Evolutionary conservation across 2,329 filamentous ascomycete species (phyloP).

Genomic region (Aspergillus piperis): DNA sequence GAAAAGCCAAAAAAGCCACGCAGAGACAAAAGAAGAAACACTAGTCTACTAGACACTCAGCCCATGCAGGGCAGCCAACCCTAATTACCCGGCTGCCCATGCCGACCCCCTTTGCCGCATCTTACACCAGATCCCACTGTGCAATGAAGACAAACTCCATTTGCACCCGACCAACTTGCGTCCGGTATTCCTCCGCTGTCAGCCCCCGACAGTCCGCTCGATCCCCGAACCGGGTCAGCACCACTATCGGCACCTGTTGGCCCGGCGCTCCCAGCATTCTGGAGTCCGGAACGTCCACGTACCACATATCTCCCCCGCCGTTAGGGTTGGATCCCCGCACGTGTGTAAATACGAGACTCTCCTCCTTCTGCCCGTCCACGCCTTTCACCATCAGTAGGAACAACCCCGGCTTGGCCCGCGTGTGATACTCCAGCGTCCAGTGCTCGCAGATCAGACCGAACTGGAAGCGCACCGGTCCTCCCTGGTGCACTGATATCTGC

Average conservation of each 20-base stretch:
- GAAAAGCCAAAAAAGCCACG: neutral
- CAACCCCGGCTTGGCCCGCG: conserved; percentile 64
- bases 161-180: conserved; percentile 48
- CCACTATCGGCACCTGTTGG: conserved; percentile 65
- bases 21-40: too few relatives aligned
- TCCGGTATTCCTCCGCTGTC: conserved; percentile 50
- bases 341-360: conserved; percentile 67
- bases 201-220: conserved; percentile 56
- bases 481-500: conserved; percentile 62
- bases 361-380: conserved; percentile 65
- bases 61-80: neutral
- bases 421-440: conserved; percentile 68
- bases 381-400: conserved; percentile 70
- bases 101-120: neutral
- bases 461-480: conserved; percentile 69
- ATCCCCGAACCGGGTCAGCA: conserved; percentile 58
- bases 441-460: conserved; percentile 79
- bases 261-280: conserved; percentile 68
- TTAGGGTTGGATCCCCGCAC: conserved; percentile 38
- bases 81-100: conserved; percentile 6
- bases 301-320: conserved; percentile 79
- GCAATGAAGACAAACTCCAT: conserved; percentile 55
- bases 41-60: too few relatives aligned
- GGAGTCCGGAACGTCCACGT: conserved; percentile 68
- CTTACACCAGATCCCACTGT: conserved; percentile 56